Base-by-base conservation (phyloP, 306 rosid species). In the Castanea crenata region DNA sequence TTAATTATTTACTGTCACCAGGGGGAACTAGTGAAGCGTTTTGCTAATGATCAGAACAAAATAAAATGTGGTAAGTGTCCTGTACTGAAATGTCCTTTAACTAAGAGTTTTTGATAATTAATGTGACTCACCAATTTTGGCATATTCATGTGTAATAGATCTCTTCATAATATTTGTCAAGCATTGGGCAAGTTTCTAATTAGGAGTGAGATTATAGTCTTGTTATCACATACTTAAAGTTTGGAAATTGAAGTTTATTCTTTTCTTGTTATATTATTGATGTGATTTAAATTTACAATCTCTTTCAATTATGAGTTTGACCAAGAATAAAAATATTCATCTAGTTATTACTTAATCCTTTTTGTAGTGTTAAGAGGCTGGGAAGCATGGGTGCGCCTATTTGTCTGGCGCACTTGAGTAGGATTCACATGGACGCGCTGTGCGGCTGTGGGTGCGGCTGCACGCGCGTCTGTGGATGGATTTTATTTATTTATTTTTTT, bases 1-100 rank as follows among this genome's bases (percentile, higher is more conserved):
- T 64, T 19, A 61, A 74, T 68, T 54, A 58, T 83, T 78, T 21
- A 68, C 64, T 81, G n/a, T 91, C 80, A 52, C 68, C 94, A 94
- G 99, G 99, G 97, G 78, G 97, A 94, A 52, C 82, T 94, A 23
- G 99, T 94, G 82, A 90, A 83, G 87, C 97, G 73, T 77, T 94
- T 92, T 49, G 99, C 99, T 12, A 94, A 94, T 84, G 97, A 90
- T 82, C 97, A 94, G 84, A 83, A 83, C 90, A 94, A 94, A 91
- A 94, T 94, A 85, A 91, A 46, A 81, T 94, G 97, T 25, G 99
- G 99, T 92, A 88, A 78, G 97, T 80, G 79, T 52, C 74, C 69
- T 55, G 34, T 34, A 21, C 34, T 3, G 15, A 46, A 70, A 23
- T 46, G 34, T 64, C 41, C 46, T 64, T 69, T 29, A 65, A 29